Conservation (phyloP, 257 asterid species). For the Salvia rosmarinus region DNA sequence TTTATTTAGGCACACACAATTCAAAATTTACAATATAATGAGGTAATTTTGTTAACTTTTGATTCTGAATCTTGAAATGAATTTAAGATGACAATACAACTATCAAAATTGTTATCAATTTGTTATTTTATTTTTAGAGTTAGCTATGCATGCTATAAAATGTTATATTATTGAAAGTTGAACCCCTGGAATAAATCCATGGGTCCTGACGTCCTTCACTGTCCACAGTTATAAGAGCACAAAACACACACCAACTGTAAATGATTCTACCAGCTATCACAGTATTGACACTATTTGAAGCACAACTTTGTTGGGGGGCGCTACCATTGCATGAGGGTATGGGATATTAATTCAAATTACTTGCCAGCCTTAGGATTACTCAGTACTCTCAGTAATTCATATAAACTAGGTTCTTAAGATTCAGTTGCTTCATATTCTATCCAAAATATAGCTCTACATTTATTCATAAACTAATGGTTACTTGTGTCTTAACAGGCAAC, state of each 20-base stretch:
- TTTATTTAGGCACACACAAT: background rate
- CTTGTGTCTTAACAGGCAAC: conserved; percentile 6
- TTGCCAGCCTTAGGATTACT: background rate
- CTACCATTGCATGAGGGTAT: conserved; percentile 1
- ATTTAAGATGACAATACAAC: background rate
- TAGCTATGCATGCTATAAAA: no score
- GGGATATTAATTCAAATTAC: background rate
- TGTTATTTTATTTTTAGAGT: no score
- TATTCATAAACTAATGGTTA: background rate
- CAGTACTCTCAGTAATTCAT: background rate
- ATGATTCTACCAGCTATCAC: conserved; percentile 5
- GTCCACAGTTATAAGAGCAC: background rate
- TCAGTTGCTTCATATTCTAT: conserved; percentile 21
- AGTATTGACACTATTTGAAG: background rate
- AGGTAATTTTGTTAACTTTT: no score
- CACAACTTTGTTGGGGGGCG: background rate
- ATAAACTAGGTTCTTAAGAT: background rate
- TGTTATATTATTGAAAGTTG: no score
- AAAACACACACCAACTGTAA: background rate
- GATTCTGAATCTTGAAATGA: background rate
- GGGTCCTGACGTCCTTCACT: no score
- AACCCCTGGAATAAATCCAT: no score
- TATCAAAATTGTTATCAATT: background rate
- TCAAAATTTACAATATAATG: no score
- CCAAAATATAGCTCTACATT: background rate